A percentile compares a stretch with the other conserved stretches of the same genome.
These are phyloP conservation scores for Arctium minus DNA, from an alignment of 129 eudicot species.

Conservation along the genomic window DNA sequence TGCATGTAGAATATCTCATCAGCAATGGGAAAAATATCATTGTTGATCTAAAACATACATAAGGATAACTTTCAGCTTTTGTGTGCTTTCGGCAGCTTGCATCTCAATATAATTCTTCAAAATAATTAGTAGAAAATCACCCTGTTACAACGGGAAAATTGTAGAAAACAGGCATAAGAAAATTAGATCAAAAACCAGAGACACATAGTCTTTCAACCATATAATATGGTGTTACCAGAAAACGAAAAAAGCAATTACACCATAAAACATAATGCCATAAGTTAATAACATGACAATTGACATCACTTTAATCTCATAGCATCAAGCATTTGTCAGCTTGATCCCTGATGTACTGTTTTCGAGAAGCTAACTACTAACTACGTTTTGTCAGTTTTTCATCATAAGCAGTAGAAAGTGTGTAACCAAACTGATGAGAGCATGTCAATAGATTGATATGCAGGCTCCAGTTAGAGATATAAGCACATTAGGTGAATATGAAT, in stretches of 20 bases:
- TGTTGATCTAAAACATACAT: constrained; percentile 52
- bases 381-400: neutral
- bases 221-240: neutral
- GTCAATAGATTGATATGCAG: neutral
- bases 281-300: neutral
- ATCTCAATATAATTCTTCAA: constrained; percentile 81
- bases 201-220: neutral
- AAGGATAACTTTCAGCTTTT: constrained; percentile 80
- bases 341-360: neutral
- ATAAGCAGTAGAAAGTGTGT: neutral
- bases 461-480: neutral
- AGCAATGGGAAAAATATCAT: neutral
- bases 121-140: constrained; percentile 90
- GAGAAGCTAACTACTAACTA: neutral
- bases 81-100: constrained; percentile 49
- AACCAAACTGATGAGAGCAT: neutral
- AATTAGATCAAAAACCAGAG: constrained; percentile 8
- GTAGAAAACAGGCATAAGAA: neutral
- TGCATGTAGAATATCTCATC: neutral
- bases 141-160: constrained; percentile 47
- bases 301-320: neutral
- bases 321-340: neutral
- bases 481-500: neutral
- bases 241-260: constrained; percentile 5
- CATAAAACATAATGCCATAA: constrained; percentile 9